Evolutionary conservation across 225 moss, liverwort and hornwort species (phyloP).

Genomic region (Thuidium tamariscinum): DNA sequence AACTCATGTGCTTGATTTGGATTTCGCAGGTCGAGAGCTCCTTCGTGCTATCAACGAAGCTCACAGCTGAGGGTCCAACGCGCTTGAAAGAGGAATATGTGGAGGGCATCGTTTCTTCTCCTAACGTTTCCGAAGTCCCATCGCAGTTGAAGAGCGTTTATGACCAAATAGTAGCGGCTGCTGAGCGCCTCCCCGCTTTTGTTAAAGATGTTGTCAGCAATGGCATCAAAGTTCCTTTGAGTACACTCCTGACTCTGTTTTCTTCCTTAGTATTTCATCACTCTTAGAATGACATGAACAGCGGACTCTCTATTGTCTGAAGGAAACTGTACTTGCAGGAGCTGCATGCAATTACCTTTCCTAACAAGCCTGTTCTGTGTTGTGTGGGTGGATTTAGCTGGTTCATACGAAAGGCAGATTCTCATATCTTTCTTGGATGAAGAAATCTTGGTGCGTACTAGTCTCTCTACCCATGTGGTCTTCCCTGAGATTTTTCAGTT

Average conservation of each 20-base stretch:
- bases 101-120: conserved; percentile 56
- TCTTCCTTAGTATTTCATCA: background rate
- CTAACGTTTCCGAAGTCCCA: conserved; percentile 50
- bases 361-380: background rate
- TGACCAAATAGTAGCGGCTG: conserved; percentile 44
- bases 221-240: conserved; percentile 67
- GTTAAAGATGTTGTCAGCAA: conserved; percentile 41
- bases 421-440: conserved; percentile 87
- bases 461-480: background rate
- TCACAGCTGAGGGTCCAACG: conserved; percentile 58
- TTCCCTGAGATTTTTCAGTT: background rate
- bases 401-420: conserved; percentile 58
- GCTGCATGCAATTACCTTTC: background rate
- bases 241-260: conserved; percentile 12
- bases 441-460: conserved; percentile 53
- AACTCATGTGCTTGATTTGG: background rate
- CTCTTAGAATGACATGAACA: background rate
- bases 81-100: conserved; percentile 85
- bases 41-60: conserved; percentile 55
- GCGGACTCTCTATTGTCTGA: background rate
- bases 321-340: background rate
- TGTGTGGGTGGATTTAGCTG: conserved; percentile 30
- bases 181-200: conserved; percentile 43
- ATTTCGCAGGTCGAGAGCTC: conserved; percentile 52
- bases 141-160: conserved; percentile 53